Evolutionary conservation across 2,329 filamentous ascomycete species (phyloP).

Genomic region (Alternaria viburni): DNA sequence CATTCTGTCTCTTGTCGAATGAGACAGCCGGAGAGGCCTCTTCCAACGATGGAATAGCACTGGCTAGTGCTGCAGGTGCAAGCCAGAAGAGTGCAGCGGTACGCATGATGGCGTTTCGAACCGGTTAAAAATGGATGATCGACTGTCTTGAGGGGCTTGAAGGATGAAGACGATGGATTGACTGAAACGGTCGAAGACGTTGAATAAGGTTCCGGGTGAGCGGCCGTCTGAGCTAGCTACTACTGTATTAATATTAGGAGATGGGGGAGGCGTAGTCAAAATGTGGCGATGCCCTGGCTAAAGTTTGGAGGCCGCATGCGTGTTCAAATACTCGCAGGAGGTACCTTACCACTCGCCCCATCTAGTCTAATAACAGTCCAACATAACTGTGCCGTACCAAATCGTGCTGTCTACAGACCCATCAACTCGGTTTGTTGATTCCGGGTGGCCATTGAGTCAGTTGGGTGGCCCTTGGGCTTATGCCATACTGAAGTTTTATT

Average conservation of each 20-base stretch:
- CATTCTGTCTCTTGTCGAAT: conserved; percentile 27
- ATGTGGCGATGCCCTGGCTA: conserved; percentile 14
- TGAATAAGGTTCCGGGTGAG: conserved; percentile 18
- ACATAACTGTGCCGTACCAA: neutral
- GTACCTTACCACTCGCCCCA: conserved; percentile 4
- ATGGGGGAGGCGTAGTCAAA: conserved; percentile 6
- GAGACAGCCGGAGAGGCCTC: conserved; percentile 6
- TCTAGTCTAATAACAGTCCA: conserved; percentile 2
- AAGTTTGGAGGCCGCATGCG: conserved; percentile 8
- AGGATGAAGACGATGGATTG: conserved; percentile 8
- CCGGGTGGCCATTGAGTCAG: conserved; percentile 19
- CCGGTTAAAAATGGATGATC: conserved; percentile 12
- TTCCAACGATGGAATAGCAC: conserved; percentile 20
- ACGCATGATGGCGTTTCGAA: conserved; percentile 23
- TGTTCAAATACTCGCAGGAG: conserved; percentile 22
- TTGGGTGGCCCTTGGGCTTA: neutral
- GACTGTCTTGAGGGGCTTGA: conserved; percentile 1
- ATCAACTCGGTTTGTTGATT: conserved; percentile 14
- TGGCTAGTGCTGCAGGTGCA: conserved; percentile 19
- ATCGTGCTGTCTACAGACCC: neutral
- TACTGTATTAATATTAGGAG: conserved; percentile 15
- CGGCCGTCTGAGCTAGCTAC: conserved; percentile 9
- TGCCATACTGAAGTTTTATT: conserved; percentile 5
- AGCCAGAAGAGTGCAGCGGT: conserved; percentile 25
- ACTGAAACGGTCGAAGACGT: conserved; percentile 3